Percentiles rank a stretch among this genome's conserved stretches.
These are phyloP conservation scores for Melocanna baccifera DNA, from an alignment of 176 grass and related monocot genomes.

Conservation along the genomic window DNA sequence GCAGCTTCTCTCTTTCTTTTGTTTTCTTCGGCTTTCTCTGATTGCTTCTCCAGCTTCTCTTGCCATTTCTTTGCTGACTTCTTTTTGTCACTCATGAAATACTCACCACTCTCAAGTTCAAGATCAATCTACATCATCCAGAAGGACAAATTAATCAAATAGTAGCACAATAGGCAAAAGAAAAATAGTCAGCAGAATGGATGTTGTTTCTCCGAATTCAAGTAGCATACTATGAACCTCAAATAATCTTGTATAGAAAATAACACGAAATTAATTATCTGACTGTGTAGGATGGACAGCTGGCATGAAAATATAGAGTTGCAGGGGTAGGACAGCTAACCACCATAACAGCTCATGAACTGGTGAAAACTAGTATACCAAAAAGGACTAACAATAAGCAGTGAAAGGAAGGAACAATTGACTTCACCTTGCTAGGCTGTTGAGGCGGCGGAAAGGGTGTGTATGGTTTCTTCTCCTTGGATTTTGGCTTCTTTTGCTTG, in stretches of 20 bases:
- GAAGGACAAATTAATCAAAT: conserved; percentile 22
- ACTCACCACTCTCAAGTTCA: conserved; percentile 84
- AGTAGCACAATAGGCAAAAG: background rate
- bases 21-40: conserved; percentile 81
- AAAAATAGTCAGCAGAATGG: background rate
- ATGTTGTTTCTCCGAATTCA: background rate
- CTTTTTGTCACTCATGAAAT: conserved; percentile 91
- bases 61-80: conserved; percentile 87
- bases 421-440: conserved; percentile 84
- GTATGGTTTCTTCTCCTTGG: conserved; percentile 97
- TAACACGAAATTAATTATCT: background rate
- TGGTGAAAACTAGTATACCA: background rate
- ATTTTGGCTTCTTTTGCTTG: conserved; percentile 80
- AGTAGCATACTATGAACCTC: background rate
- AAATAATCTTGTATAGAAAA: background rate
- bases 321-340: background rate
- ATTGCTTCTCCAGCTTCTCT: conserved; percentile 89
- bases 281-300: background rate
- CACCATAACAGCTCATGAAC: background rate
- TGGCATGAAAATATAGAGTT: background rate
- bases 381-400: background rate
- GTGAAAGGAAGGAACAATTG: background rate
- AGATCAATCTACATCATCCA: conserved; percentile 65
- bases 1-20: conserved; percentile 87
- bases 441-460: conserved; percentile 94